Conservation (phyloP, 495 filamentous ascomycete genomes). For the Neurospora sp. region DNA sequence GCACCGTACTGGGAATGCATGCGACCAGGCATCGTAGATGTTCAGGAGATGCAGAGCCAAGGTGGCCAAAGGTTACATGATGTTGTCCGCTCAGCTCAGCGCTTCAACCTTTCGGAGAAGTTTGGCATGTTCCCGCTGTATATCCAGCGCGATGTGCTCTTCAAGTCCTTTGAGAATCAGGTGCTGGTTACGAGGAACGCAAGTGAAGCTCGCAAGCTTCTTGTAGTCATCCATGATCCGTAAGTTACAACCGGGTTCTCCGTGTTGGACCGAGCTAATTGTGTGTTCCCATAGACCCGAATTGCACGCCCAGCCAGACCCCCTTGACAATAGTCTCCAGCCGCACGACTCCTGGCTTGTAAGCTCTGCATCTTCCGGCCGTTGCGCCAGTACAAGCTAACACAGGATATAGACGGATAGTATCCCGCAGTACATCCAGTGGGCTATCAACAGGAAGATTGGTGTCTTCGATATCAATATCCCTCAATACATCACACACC, state of each 20-base stretch:
- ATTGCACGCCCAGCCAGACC: conserved; percentile 55
- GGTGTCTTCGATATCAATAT: conserved; percentile 85
- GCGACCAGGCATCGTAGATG: conserved; percentile 38
- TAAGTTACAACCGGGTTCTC: conserved; percentile 31
- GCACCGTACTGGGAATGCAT: conserved; percentile 53
- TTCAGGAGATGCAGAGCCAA: conserved; percentile 25
- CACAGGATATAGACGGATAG: conserved; percentile 54
- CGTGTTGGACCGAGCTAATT: not conserved
- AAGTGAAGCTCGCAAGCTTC: conserved; percentile 34
- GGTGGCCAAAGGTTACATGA: conserved; percentile 42
- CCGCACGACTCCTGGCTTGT: conserved; percentile 81
- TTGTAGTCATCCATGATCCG: conserved; percentile 79
- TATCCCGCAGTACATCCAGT: conserved; percentile 67
- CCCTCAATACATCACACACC: conserved; percentile 54
- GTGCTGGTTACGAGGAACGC: conserved; percentile 62
- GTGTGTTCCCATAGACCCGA: conserved; percentile 48
- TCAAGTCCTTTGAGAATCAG: conserved; percentile 76
- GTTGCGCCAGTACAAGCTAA: conserved; percentile 25
- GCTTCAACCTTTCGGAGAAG: conserved; percentile 54
- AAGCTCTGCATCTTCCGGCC: conserved; percentile 27
- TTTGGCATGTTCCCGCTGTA: conserved; percentile 65
- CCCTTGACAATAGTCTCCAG: conserved; percentile 57
- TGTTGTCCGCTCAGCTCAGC: conserved; percentile 64
- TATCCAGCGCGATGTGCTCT: conserved; percentile 60
- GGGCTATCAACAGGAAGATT: conserved; percentile 63